Base-by-base conservation (phyloP, 1,284 basidiomycete species). In the Microbotryum lychnidis-dioicae region DNA sequence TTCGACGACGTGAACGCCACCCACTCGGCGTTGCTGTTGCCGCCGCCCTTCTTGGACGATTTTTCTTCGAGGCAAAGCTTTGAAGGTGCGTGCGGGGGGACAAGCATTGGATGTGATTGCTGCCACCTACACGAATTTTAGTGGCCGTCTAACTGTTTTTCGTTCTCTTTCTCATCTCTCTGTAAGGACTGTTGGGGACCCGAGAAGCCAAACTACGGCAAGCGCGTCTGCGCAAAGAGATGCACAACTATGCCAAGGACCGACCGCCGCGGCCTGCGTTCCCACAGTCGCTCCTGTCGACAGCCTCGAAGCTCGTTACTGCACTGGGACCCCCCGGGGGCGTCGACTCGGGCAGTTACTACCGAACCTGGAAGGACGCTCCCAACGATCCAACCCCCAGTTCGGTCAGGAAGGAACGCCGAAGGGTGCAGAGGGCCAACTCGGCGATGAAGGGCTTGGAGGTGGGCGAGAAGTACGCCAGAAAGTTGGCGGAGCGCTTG, bases 251-350 rank as follows among this genome's bases (percentile, higher is more conserved):
- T 33, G 55, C 61, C 0, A 51, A 51, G 5, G 66, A 64, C 2
- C 64, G 66, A 4, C 54, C 61, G 18, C 66, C 66, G 7, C 64
- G 64, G 1, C 62, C 56, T 4, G 57, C 60, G 9, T 68, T 68
- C 37, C 66, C 66, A 2, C 51, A 51, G 3, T 56, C 53, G 1
- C 54, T 68, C 37, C 8, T 66, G 44, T 44, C 37, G 1, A 56
- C 49, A 1, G 52, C 57, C 0, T 21, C 46, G 8, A 68, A 68
- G 33, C 33, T 68, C 14, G 27, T 62, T 8, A 25, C 20, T 0
- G 45, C 63, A 2, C 62, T 68, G 8, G 67, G 67, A 12, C 67
- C 67, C 7, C 67, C 67, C 1, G 64, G 58, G 5, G 67, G 67
- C 0, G 48, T 57, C 50, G 62, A 47, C 42, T 10, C 47, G 9